Evolutionary conservation across 257 asterid species (phyloP), one percentile per base, ranked within the genome.

Genomic region (Fraxinus americana): DNA sequence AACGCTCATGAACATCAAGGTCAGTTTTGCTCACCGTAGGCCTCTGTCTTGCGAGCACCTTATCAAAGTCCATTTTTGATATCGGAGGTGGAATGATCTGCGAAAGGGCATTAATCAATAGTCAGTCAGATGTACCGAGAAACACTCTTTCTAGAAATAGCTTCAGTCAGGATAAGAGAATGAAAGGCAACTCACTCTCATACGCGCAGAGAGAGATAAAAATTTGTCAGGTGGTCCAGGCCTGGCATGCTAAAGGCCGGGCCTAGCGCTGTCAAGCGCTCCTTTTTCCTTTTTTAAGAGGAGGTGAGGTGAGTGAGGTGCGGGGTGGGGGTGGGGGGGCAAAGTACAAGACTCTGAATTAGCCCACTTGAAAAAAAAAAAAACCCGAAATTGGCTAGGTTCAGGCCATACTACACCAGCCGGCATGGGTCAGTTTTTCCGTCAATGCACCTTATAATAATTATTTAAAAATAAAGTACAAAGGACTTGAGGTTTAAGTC

Each of bases 21-120:
- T 96, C 36, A 2, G 90, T 6, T 87, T 93, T 93, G 90, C 99
- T 96, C 57, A 96, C 97, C 9, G 99, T 96, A 65, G 99, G 99
- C 78, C 82, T 87, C 73, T 96, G 99, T 79, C 97, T 89, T 6
- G 95, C 92, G 5, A 93, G 91, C 73, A 96, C 98, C 89, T 96
- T 96, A 65, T 93, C 96, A n/a, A 96, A 93, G 82, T 96, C 98
- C 25, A 87, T 81, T 86, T 84, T 93, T 0, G 93, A 86, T 81
- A 96, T 93, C 7, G 99, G 99, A 1, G 99, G 99, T 39, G 99
- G 99, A 48, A 77, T 84, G 66, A 95, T 93, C 99, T 95, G 80
- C 89, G 1, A 84, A 23, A 78, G 25, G 72, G 73, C 41, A 82
- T 59, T 71, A 71, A 77, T 16, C 67, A 67, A 25, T 36, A 67